These are phyloP conservation scores for Pilaira anomala DNA, from an alignment of 192 early-diverging fungal species.

Conservation along the genomic window DNA sequence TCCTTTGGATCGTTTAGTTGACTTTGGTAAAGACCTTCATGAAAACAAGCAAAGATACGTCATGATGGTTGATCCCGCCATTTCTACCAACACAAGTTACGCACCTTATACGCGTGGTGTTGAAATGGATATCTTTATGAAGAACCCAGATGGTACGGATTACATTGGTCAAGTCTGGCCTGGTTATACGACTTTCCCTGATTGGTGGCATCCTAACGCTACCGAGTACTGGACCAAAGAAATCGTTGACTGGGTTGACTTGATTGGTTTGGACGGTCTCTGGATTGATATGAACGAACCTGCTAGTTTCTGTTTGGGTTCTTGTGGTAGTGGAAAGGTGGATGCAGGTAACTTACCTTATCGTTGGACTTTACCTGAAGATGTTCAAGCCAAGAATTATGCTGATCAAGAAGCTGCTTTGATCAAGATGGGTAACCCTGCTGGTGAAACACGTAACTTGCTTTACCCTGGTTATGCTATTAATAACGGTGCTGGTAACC, in stretches of 20 bases:
- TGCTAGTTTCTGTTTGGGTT: conserved; percentile 57
- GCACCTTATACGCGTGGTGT: conserved; percentile 49
- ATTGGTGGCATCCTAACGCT: conserved; percentile 56
- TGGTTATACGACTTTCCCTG: conserved; percentile 63
- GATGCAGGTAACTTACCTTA: conserved; percentile 14
- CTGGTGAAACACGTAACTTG: conserved; percentile 19
- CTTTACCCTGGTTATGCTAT: conserved; percentile 51
- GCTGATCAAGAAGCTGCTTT: conserved; percentile 14
- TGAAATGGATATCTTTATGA: conserved; percentile 53
- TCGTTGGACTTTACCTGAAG: conserved; percentile 31
- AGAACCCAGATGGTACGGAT: conserved; percentile 48
- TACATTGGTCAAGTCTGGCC: conserved; percentile 56
- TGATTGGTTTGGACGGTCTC: conserved; percentile 31
- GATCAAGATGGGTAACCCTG: neutral
- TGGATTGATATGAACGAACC: conserved; percentile 79
- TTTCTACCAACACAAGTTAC: conserved; percentile 47
- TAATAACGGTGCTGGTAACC: conserved; percentile 43
- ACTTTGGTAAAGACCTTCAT: conserved; percentile 46
- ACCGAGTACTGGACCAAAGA: conserved; percentile 46
- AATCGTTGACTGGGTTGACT: conserved; percentile 30
- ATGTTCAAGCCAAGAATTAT: conserved; percentile 35
- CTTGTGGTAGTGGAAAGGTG: conserved; percentile 40
- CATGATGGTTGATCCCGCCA: conserved; percentile 64
- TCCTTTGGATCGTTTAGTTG: conserved; percentile 45
- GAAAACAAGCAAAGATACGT: conserved; percentile 50